Evolutionary conservation across 2,329 filamentous ascomycete species (phyloP).

Genomic region (Hypoxylon sp.): DNA sequence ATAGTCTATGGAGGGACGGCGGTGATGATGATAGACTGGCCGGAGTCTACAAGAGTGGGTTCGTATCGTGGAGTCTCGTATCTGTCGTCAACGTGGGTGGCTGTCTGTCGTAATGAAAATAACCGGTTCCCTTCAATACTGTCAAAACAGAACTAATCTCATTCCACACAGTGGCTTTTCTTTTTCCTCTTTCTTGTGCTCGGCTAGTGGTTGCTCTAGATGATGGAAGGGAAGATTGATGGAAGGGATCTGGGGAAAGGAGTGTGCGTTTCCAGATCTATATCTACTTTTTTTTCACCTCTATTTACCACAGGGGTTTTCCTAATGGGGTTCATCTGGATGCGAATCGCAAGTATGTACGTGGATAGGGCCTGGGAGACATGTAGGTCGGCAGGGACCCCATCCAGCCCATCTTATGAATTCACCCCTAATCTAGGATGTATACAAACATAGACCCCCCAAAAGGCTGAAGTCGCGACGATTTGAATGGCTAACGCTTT

Average conservation of each 20-base stretch:
- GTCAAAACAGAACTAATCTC: slow-evolving; percentile 44
- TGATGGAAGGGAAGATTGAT: slow-evolving; percentile 45
- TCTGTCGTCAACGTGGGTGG: slow-evolving; percentile 46
- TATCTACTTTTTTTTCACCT: slow-evolving; percentile 49
- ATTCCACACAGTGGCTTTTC: slow-evolving; percentile 48
- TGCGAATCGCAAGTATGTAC: slow-evolving; percentile 36
- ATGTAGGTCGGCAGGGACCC: slow-evolving; percentile 30
- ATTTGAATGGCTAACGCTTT: slow-evolving; percentile 51
- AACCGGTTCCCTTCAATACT: slow-evolving; percentile 49
- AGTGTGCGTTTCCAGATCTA: slow-evolving; percentile 49
- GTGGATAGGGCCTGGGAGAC: slow-evolving; percentile 13
- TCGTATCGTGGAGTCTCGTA: slow-evolving; percentile 50
- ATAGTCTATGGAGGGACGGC: slow-evolving; percentile 48
- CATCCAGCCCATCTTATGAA: slow-evolving; percentile 44
- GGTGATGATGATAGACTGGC: slow-evolving; percentile 50
- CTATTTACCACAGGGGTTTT: slow-evolving; percentile 33
- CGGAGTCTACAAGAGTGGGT: slow-evolving; percentile 51
- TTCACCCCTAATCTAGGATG: slow-evolving; percentile 41
- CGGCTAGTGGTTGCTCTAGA: slow-evolving; percentile 34
- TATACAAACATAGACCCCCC: slow-evolving; percentile 46
- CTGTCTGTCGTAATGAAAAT: slow-evolving; percentile 46
- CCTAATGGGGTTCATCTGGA: slow-evolving; percentile 38
- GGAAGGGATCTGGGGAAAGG: slow-evolving; percentile 44
- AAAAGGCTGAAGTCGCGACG: slow-evolving; percentile 47
- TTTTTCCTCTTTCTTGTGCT: slow-evolving; percentile 24